Conservation (phyloP, 2,329 filamentous ascomycete species). For the Aspergillus intermedius region DNA sequence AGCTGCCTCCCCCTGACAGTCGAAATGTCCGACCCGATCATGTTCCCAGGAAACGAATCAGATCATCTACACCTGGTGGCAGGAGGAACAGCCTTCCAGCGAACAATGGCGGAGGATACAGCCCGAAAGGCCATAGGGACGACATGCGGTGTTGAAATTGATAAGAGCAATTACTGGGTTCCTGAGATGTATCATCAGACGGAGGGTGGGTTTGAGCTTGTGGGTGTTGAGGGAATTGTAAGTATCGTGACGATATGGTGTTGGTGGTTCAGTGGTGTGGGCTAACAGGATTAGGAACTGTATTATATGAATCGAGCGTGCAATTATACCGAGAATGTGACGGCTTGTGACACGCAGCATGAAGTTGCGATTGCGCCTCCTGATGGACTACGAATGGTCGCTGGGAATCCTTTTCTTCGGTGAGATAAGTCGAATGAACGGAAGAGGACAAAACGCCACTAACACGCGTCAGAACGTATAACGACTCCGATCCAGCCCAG, state of each 20-base stretch:
- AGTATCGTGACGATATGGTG: not conserved
- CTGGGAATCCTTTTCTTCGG: slow-evolving; percentile 14
- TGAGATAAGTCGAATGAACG: not conserved
- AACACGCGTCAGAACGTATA: slow-evolving; percentile 10
- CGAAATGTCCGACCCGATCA: slow-evolving; percentile 55
- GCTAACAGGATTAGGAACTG: slow-evolving; percentile 10
- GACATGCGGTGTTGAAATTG: slow-evolving; percentile 61
- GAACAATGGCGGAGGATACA: slow-evolving; percentile 54
- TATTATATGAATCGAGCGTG: slow-evolving; percentile 18
- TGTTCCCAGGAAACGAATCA: slow-evolving; percentile 54
- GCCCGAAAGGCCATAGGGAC: slow-evolving; percentile 33
- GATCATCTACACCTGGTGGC: slow-evolving; percentile 64
- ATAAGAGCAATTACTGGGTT: slow-evolving; percentile 72
- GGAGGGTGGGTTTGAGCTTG: slow-evolving; percentile 12
- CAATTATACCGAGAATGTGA: slow-evolving; percentile 9
- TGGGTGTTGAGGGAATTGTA: slow-evolving; percentile 14
- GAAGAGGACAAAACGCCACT: not conserved
- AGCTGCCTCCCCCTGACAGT: slow-evolving; percentile 23
- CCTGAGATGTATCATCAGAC: slow-evolving; percentile 59
- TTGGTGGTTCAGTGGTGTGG: no score
- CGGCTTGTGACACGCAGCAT: slow-evolving; percentile 4
- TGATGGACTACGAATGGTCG: slow-evolving; percentile 17
- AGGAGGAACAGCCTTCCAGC: slow-evolving; percentile 62
- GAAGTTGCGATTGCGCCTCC: slow-evolving; percentile 13
- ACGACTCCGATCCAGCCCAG: slow-evolving; percentile 11